Evolutionary conservation across 345 rosid species (phyloP).

Genomic region (Dipteronia dyeriana): DNA sequence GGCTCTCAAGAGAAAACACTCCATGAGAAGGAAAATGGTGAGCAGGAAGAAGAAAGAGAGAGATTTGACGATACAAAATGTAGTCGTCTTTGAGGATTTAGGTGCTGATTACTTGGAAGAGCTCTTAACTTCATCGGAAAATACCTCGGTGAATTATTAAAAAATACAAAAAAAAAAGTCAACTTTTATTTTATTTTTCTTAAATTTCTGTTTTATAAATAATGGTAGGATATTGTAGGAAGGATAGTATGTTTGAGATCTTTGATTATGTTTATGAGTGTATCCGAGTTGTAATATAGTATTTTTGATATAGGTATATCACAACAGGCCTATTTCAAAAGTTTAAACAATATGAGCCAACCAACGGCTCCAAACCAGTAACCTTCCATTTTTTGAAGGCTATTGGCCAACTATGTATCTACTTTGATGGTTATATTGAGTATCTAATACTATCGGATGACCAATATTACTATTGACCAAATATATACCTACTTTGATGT

Average conservation of each 20-base stretch:
- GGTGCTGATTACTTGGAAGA: slow-evolving; percentile 77
- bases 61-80: slow-evolving; percentile 43
- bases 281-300: no score
- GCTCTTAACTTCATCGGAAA: slow-evolving; percentile 49
- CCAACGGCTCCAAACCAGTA: background rate
- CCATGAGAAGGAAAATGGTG: slow-evolving; percentile 60
- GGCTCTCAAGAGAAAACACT: slow-evolving; percentile 81
- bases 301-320: no score
- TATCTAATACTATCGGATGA: no score
- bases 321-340: no score
- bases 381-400: slow-evolving; percentile 12
- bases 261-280: background rate
- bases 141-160: slow-evolving; percentile 25
- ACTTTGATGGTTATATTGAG: background rate
- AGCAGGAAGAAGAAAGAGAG: slow-evolving; percentile 44
- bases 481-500: background rate
- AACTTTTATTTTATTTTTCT: background rate
- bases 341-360: background rate
- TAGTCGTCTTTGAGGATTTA: slow-evolving; percentile 75
- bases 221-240: background rate
- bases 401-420: background rate
- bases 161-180: background rate
- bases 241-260: background rate
- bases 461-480: background rate
- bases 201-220: background rate